Conservation (phyloP, 352 stramenopile species). For the Pythium diclinum region DNA sequence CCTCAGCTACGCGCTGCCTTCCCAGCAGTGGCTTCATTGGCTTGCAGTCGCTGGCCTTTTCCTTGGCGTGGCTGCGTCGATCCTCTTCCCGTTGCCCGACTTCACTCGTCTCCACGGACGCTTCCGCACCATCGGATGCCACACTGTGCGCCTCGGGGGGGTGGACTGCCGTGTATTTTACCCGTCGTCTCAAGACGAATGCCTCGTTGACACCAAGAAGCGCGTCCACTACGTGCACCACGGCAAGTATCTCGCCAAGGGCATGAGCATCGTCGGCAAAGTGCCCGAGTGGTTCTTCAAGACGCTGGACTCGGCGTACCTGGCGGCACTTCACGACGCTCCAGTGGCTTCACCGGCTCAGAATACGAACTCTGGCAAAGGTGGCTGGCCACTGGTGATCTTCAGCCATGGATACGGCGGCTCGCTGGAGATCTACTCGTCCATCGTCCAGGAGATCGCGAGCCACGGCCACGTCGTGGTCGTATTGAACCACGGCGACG, state of each 20-base stretch:
- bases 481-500: slow-evolving; percentile 59
- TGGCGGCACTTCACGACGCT: slow-evolving; percentile 40
- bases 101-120: slow-evolving; percentile 37
- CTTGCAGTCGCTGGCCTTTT: background rate
- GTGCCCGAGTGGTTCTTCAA: slow-evolving; percentile 53
- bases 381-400: slow-evolving; percentile 48
- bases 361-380: slow-evolving; percentile 2
- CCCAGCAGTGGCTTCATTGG: background rate
- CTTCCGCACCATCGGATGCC: slow-evolving; percentile 44
- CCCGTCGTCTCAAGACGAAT: slow-evolving; percentile 28
- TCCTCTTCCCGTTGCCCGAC: slow-evolving; percentile 52
- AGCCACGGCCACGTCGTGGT: slow-evolving; percentile 58
- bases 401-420: slow-evolving; percentile 61
- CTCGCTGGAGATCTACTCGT: slow-evolving; percentile 59
- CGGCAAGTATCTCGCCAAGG: slow-evolving; percentile 42
- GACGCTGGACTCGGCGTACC: slow-evolving; percentile 42
- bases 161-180: slow-evolving; percentile 70
- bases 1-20: background rate
- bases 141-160: slow-evolving; percentile 31
- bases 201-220: background rate
- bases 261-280: slow-evolving; percentile 45
- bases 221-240: slow-evolving; percentile 44
- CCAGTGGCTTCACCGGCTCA: slow-evolving; percentile 16
- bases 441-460: slow-evolving; percentile 52
- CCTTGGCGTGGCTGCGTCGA: slow-evolving; percentile 23